Base-by-base conservation (phyloP, 306 rosid species). In the Pyrus betulifolia region DNA sequence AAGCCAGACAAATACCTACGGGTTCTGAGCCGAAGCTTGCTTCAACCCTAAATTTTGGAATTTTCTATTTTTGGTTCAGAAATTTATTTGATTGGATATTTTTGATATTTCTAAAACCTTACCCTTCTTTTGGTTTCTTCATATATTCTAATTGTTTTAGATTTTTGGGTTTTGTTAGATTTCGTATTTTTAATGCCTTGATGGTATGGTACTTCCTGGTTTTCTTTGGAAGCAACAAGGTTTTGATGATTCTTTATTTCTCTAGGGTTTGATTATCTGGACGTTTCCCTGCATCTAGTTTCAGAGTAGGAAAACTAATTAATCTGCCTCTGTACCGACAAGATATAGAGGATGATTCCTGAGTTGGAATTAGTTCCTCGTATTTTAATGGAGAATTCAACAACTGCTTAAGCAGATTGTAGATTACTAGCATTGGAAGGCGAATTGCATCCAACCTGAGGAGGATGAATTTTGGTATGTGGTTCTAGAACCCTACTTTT, bases 281-380 rank as follows among this genome's bases (percentile, higher is more conserved):
- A 51, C 21, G 55, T 51, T 51, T 51, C 55, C 55, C 55, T 51
- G 55, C 21, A 51, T 49, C 55, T 49, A 51, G 55, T 49, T 49
- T 6, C 54, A 49, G 6, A 49, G 54, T 14, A n/a, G 1, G 11
- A 11, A 25, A 1, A 61, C 30, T 14, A 25, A 27, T 6, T 14
- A 61, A 13, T 61, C 19, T 59, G 58, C 42, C 21, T 60, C 8
- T 74, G 8, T 60, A 60, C 42, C 44, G 13, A 6, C 11, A 18
- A 19, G 28, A 72, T 72, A 23, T 35, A 35, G 55, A 14, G 46
- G 67, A 40, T 40, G 76, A 15, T 27, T 40, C 33, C 45, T 60
- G 44, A 61, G 19, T 21, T 74, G n/a, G 77, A 74, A 74, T 61
- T 61, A 57, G 45, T 60, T 42, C 77, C 58, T 74, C 5, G 28